Evolutionary conservation across 2,329 filamentous ascomycete genomes (phyloP).

Genomic region (Colletotrichum tabaci): DNA sequence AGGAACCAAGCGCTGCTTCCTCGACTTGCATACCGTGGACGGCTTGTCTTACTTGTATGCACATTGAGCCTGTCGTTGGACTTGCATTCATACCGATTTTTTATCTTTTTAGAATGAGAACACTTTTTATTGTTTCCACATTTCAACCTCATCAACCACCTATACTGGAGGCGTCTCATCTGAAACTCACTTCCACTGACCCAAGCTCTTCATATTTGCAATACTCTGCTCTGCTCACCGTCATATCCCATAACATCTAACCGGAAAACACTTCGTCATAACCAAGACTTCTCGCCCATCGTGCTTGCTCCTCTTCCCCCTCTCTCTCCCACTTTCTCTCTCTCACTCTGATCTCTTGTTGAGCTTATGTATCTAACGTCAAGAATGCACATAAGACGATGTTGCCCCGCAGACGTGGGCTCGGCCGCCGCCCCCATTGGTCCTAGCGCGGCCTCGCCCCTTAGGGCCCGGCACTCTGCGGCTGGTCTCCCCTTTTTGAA

Average conservation of each 20-base stretch:
- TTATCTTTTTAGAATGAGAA: constrained; percentile 19
- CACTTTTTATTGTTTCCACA: constrained; percentile 3
- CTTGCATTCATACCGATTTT: constrained; percentile 16
- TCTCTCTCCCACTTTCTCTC: background rate
- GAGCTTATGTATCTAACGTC: constrained; percentile 32
- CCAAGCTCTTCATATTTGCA: background rate
- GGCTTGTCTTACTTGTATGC: constrained; percentile 36
- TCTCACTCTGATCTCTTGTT: background rate
- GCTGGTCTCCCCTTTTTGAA: constrained; percentile 4
- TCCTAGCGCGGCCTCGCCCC: constrained; percentile 22
- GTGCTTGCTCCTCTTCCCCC: background rate
- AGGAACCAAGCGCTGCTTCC: constrained; percentile 40
- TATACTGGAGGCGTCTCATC: constrained; percentile 23
- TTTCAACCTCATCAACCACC: background rate
- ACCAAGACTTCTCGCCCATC: background rate
- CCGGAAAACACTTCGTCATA: background rate
- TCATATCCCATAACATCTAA: background rate
- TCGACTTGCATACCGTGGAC: constrained; percentile 36
- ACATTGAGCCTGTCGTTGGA: constrained; percentile 30
- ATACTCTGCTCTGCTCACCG: no score
- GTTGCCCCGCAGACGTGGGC: constrained; percentile 29
- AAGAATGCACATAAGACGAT: constrained; percentile 34
- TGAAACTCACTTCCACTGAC: constrained; percentile 22
- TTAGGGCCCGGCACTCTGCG: constrained; percentile 18
- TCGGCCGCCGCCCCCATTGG: constrained; percentile 25